Conservation (phyloP, 2,329 filamentous ascomycete genomes). For the Sarocladium oryzae region DNA sequence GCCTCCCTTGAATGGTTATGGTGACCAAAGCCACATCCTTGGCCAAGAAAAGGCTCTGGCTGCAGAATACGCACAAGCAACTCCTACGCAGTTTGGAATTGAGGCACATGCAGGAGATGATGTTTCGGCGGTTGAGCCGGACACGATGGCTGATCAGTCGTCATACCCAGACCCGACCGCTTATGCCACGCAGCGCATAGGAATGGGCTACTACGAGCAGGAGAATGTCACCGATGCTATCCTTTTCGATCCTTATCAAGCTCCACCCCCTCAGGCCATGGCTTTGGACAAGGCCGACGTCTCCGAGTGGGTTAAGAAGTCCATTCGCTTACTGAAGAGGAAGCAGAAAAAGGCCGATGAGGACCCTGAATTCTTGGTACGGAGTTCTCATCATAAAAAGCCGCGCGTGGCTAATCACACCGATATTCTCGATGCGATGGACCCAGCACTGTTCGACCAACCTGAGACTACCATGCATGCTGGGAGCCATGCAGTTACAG, state of each 20-base stretch:
- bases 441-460: constrained; percentile 44
- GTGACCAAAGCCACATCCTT: constrained; percentile 26
- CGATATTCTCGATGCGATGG: constrained; percentile 36
- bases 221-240: constrained; percentile 52
- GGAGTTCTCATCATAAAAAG: constrained; percentile 38
- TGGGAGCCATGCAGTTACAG: neutral
- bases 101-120: neutral
- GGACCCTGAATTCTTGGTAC: constrained; percentile 45
- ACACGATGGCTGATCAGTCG: constrained; percentile 24
- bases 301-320: constrained; percentile 49
- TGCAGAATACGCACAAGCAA: constrained; percentile 11
- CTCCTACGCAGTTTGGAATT: constrained; percentile 10
- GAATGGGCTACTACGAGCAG: constrained; percentile 56
- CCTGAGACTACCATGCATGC: constrained; percentile 11
- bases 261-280: constrained; percentile 39
- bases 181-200: constrained; percentile 42
- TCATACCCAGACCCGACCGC: constrained; percentile 44
- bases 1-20: constrained; percentile 16
- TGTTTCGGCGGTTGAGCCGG: constrained; percentile 15
- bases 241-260: constrained; percentile 52
- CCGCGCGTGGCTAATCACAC: constrained; percentile 18
- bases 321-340: constrained; percentile 45
- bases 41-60: constrained; percentile 15
- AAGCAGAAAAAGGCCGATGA: constrained; percentile 47
- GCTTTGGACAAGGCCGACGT: constrained; percentile 38